These are phyloP conservation scores for Crithidia sp. DNA, from an alignment of 208 protist species.

Conservation along the genomic window DNA sequence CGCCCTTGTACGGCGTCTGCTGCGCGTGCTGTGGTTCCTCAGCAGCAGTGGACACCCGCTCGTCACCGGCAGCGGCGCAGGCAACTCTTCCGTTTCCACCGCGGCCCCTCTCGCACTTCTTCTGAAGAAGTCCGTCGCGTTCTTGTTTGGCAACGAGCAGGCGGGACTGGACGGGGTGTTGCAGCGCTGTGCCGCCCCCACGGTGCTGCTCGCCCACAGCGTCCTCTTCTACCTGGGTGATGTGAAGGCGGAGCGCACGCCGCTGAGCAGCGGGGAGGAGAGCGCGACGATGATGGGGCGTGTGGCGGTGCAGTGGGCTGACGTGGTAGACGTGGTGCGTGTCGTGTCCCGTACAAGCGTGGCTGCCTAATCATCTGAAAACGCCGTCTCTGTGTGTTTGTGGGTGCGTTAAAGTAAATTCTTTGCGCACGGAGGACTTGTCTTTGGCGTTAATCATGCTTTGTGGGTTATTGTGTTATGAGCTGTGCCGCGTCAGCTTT, in stretches of 20 bases:
- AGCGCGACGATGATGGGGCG: conserved; percentile 3
- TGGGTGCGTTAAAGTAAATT: too few species aligned
- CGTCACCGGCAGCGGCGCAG: background rate
- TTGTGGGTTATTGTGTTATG: too few species aligned
- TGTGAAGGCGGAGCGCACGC: background rate
- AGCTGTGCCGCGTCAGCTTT: too few species aligned
- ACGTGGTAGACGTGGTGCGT: conserved; percentile 7
- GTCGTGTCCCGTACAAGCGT: background rate
- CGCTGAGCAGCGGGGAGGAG: background rate
- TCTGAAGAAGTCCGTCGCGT: conserved; percentile 15
- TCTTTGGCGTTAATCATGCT: too few species aligned
- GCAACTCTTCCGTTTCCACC: background rate
- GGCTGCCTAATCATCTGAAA: background rate
- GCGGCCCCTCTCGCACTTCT: conserved; percentile 5
- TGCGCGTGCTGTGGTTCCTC: conserved; percentile 58
- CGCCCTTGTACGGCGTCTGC: conserved; percentile 40
- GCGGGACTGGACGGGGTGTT: conserved; percentile 50
- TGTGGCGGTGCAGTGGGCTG: conserved; percentile 16
- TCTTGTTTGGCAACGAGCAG: conserved; percentile 13
- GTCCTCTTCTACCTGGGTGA: conserved; percentile 60
- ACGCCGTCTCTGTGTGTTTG: background rate
- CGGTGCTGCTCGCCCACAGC: conserved; percentile 55
- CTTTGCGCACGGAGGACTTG: too few species aligned
- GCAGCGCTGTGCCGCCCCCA: conserved; percentile 40
- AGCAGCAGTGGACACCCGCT: conserved; percentile 47